Evolutionary conservation across 2,329 filamentous ascomycete species (phyloP).

Genomic region (Clonostachys rhizophaga): DNA sequence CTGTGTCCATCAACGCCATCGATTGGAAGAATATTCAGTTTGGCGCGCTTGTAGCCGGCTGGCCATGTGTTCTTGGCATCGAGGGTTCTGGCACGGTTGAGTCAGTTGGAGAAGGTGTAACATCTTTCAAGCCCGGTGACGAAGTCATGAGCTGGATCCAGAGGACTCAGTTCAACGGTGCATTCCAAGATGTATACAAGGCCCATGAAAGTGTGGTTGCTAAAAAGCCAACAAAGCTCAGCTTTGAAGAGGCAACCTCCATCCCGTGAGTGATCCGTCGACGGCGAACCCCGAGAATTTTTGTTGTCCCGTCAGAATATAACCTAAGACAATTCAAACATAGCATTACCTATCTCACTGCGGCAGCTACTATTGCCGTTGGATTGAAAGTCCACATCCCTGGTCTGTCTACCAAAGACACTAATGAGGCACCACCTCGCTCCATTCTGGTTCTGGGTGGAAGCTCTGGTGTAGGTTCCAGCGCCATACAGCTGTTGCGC

Average conservation of each 20-base stretch:
- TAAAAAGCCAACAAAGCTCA: background rate
- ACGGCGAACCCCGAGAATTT: too few relatives aligned
- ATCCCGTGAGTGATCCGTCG: background rate
- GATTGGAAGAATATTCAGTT: background rate
- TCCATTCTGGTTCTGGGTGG: background rate
- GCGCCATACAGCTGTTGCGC: background rate
- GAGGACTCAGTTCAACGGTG: background rate
- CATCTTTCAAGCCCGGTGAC: conserved; percentile 23
- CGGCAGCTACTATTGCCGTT: background rate
- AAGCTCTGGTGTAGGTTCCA: background rate
- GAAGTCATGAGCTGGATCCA: conserved; percentile 20
- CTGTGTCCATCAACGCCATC: background rate
- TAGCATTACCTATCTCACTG: background rate
- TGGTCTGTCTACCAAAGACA: background rate
- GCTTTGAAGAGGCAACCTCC: background rate
- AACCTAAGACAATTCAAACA: background rate
- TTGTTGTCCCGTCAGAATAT: too few relatives aligned
- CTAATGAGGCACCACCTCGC: background rate
- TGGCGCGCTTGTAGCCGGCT: background rate
- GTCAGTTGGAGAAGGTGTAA: conserved; percentile 8
- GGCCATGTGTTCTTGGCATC: background rate
- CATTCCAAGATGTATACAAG: background rate
- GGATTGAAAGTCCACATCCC: background rate
- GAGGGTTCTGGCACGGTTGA: conserved; percentile 10
- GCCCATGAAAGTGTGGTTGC: background rate